A percentile compares a stretch with the other conserved stretches of the same genome.
Conservation (phyloP, 2,329 filamentous ascomycete species). For the Alternaria solani region DNA sequence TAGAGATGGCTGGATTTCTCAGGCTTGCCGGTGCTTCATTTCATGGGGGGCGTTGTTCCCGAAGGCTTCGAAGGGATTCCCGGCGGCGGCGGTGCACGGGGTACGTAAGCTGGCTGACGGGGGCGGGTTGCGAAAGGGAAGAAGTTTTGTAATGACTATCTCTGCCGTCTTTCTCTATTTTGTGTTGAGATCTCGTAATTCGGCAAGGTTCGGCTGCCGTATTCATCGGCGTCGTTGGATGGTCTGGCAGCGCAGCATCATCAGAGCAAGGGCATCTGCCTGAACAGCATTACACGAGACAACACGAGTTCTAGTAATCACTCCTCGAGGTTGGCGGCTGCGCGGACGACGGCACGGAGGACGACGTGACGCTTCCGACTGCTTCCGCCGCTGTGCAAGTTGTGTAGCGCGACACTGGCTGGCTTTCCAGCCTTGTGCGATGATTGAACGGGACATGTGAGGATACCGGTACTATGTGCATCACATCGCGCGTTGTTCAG, state of each 20-base stretch:
- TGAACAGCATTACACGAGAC: background rate
- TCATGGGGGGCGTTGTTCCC: background rate
- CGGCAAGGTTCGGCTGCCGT: background rate
- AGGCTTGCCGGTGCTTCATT: constrained; percentile 3
- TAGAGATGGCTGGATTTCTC: constrained; percentile 3
- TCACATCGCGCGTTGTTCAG: background rate
- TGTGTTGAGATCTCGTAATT: background rate
- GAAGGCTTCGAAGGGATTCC: background rate
- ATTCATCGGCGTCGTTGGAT: background rate
- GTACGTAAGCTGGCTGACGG: background rate
- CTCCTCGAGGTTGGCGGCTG: background rate
- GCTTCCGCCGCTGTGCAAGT: background rate
- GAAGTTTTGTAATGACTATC: background rate
- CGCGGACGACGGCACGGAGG: background rate
- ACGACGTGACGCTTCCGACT: background rate
- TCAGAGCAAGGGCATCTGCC: background rate
- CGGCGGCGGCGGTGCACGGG: constrained; percentile 3
- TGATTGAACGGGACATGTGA: background rate
- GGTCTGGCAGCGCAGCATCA: background rate
- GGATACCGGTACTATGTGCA: background rate
- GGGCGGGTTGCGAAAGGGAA: background rate
- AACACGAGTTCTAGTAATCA: background rate
- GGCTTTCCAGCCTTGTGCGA: background rate
- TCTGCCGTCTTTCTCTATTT: background rate
- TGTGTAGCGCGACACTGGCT: background rate